phyloP scores from a whole-genome alignment of 2,329 filamentous ascomycete species.

The Dactylonectria macrodidyma region DNA sequence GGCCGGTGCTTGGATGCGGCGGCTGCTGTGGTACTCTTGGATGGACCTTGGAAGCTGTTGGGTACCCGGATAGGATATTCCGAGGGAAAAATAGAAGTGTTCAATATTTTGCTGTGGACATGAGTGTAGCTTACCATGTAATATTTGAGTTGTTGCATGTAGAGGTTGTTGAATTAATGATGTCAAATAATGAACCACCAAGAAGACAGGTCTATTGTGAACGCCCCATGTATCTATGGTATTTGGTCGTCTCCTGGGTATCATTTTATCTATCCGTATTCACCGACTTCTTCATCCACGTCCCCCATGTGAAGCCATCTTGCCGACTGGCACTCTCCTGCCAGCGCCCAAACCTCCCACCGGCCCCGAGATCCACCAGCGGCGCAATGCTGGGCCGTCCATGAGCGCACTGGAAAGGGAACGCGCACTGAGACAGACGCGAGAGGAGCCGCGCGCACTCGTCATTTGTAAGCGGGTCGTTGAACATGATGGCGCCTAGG shows the following conservation, averaged over 20 bases:
- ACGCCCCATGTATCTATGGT: neutral
- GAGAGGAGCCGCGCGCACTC: constrained; percentile 73
- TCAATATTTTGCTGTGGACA: neutral
- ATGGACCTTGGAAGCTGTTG: constrained; percentile 7
- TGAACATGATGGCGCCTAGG: constrained; percentile 84
- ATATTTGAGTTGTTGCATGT: neutral
- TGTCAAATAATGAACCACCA: neutral
- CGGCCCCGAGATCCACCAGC: constrained; percentile 65
- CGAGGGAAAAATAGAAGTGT: constrained; percentile 2
- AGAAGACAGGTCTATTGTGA: neutral
- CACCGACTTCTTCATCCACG: constrained; percentile 31
- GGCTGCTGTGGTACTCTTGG: neutral
- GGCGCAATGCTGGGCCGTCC: constrained; percentile 78
- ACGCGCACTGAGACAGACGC: constrained; percentile 73
- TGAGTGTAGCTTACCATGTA: neutral
- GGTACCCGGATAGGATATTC: constrained; percentile 21
- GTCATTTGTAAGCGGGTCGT: constrained; percentile 72
- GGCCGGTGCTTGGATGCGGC: constrained; percentile 1
- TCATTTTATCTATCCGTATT: constrained; percentile 13
- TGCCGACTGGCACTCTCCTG: constrained; percentile 32
- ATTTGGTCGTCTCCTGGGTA: constrained; percentile 22
- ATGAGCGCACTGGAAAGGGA: constrained; percentile 90
- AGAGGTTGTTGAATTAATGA: neutral
- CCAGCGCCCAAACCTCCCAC: constrained; percentile 47
- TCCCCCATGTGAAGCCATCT: constrained; percentile 35